Evolutionary conservation across 2,329 filamentous ascomycete species (phyloP), one percentile per base, ranked within the genome.

Genomic region (Cladosporium sp.): DNA sequence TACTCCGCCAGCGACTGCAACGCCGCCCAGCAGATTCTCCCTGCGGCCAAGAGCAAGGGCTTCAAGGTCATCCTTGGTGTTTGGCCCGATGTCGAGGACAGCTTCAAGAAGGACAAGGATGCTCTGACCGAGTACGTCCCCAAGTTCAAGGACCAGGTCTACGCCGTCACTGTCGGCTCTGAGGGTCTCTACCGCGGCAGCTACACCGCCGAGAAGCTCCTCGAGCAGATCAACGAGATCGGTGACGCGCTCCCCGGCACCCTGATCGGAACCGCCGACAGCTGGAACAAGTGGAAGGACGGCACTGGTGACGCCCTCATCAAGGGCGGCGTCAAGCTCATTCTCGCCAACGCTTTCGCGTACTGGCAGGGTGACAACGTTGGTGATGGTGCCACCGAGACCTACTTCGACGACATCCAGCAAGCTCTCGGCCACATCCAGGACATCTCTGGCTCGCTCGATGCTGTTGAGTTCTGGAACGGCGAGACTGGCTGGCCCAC

Each of bases 221-320:
- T 82, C 45, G 69, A 68, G 50, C 82, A 82, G 67, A 85, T 88
- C 66, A 70, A 77, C 53, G 74, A 80, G 43, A 78, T 85, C 55
- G 79, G 82, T 70, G 64, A 69, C 35, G 69, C 77, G 27, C 64
- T 84, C 63, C 73, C 77, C 57, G 69, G 69, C 33, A 72, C 82
- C 59, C 78, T 76, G 57, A 73, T 86, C 38, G 84, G 84, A 43
- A 86, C 82, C 9, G 84, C 84, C 7, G 84, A 88, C 68, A 81
- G 76, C 63, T 88, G 84, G 84, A 87, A 86, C 71, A 85, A 84
- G 68, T 83, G 75, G 61, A 75, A 78, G 40, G 83, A 86, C 62
- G 83, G 83, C 33, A 85, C 83, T 20, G 83, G 79, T 33, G 79
- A 87, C 65, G 72, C 78, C 12, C 70, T 86, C 55, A 78, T 86